Evolutionary conservation across 2,329 filamentous ascomycete species (phyloP).

Genomic region (Fusarium vanettenii): DNA sequence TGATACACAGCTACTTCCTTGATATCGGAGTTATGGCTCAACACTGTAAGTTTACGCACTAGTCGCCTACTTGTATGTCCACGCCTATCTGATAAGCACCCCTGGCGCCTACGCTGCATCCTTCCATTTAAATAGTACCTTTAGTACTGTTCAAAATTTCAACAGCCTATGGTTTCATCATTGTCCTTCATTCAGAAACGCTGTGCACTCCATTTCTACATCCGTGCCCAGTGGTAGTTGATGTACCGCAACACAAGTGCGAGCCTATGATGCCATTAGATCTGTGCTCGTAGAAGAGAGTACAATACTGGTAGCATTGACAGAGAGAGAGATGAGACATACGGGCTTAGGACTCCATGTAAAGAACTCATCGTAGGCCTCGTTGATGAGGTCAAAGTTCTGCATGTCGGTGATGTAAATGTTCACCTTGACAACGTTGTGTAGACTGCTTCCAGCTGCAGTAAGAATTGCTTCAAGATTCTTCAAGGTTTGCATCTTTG

Average conservation of each 20-base stretch:
- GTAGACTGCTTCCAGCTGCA: constrained; percentile 68
- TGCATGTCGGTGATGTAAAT: constrained; percentile 74
- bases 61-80: no score
- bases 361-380: constrained; percentile 65
- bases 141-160: neutral
- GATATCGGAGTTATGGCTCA: neutral
- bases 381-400: constrained; percentile 70
- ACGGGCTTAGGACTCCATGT: constrained; percentile 59
- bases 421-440: constrained; percentile 75
- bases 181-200: neutral
- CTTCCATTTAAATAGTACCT: neutral
- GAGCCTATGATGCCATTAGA: constrained; percentile 55
- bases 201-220: constrained; percentile 80
- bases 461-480: constrained; percentile 70
- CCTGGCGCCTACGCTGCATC: neutral
- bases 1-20: neutral
- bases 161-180: no score
- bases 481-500: constrained; percentile 60
- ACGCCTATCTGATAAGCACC: neutral
- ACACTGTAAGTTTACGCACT: neutral
- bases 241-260: constrained; percentile 80
- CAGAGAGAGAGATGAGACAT: constrained; percentile 29
- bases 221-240: constrained; percentile 76
- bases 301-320: neutral
- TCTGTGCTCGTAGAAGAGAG: neutral